Percentiles rank a stretch among this genome's conserved stretches.
Evolutionary conservation across 164 flowering plant genomes (phyloP).

Genomic region (Litsea cubeba): DNA sequence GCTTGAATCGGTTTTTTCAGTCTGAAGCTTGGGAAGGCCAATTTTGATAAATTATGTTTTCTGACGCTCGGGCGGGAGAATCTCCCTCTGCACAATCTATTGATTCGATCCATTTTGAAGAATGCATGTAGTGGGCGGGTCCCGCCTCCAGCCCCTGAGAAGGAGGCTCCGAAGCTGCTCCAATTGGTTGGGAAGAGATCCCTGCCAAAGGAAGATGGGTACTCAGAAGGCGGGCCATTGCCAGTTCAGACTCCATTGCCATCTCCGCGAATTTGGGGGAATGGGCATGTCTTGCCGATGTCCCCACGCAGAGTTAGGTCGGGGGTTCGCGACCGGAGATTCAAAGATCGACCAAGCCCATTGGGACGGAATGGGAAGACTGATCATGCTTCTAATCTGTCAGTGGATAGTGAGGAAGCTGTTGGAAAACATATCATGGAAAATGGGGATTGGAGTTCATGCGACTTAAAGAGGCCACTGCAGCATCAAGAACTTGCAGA

Average conservation of each 20-base stretch:
- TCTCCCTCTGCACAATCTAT: constrained; percentile 69
- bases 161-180: constrained; percentile 33
- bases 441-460: constrained; percentile 53
- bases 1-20: constrained; percentile 61
- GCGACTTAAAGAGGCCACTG: constrained; percentile 52
- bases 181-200: constrained; percentile 29
- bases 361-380: constrained; percentile 74
- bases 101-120: constrained; percentile 67
- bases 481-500: constrained; percentile 56
- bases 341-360: constrained; percentile 64
- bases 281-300: constrained; percentile 59
- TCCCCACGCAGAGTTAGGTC: constrained; percentile 74
- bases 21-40: constrained; percentile 68
- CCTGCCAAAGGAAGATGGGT: constrained; percentile 42
- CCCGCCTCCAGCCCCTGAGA: constrained; percentile 41
- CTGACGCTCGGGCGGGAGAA: constrained; percentile 72
- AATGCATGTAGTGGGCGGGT: constrained; percentile 66
- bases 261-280: constrained; percentile 50
- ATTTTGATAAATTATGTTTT: constrained; percentile 66
- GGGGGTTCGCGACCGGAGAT: constrained; percentile 49
- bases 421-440: constrained; percentile 35
- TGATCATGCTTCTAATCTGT: constrained; percentile 37
- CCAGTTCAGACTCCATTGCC: constrained; percentile 36
- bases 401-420: constrained; percentile 29
- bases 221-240: constrained; percentile 38